Percentiles rank a stretch among this genome's conserved stretches.
These are phyloP conservation scores for Cryphonectria nitschkei DNA, from an alignment of 2,329 filamentous ascomycete genomes.

Conservation along the genomic window DNA sequence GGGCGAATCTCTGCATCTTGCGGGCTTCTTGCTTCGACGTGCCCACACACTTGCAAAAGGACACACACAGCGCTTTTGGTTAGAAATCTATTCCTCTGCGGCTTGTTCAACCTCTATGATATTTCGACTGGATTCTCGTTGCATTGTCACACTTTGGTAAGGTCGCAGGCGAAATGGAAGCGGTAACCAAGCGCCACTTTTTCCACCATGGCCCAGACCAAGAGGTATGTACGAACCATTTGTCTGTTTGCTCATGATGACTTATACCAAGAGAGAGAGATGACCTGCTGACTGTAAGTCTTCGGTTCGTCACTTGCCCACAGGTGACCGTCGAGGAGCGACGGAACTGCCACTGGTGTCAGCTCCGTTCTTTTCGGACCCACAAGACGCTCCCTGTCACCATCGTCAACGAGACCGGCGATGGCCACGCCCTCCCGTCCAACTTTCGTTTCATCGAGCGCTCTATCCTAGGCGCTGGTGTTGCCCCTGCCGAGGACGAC, in stretches of 20 bases:
- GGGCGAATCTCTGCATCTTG: neutral
- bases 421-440: conserved; percentile 55
- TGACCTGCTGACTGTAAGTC: conserved; percentile 12
- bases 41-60: neutral
- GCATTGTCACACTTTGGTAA: neutral
- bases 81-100: neutral
- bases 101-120: neutral
- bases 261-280: conserved; percentile 42
- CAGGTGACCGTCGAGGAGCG: conserved; percentile 17
- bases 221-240: conserved; percentile 33
- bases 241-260: neutral
- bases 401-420: conserved; percentile 66
- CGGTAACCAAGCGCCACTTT: conserved; percentile 52
- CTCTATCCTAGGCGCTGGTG: conserved; percentile 62
- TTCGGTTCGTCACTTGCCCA: neutral
- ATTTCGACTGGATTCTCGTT: neutral
- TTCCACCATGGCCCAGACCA: conserved; percentile 48
- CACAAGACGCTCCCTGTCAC: conserved; percentile 58
- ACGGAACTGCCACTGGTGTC: conserved; percentile 62
- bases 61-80: neutral
- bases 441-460: conserved; percentile 71
- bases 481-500: conserved; percentile 61
- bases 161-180: conserved; percentile 45
- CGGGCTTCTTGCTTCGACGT: neutral
- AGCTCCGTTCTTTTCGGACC: conserved; percentile 58